Evolutionary conservation across 345 rosid species (phyloP).

Genomic region (Diplotaxis tenuifolia): DNA sequence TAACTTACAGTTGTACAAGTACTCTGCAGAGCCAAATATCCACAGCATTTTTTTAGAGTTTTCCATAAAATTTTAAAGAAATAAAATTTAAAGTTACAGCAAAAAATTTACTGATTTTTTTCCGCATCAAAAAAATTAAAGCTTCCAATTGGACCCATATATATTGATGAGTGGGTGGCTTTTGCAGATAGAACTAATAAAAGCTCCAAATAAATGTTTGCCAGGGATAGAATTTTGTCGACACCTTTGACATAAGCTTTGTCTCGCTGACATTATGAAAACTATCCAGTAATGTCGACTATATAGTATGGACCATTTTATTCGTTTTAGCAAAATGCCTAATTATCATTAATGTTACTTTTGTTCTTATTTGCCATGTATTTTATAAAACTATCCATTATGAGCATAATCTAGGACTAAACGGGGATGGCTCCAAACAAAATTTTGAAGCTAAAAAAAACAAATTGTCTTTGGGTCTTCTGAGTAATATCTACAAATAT

Average conservation of each 20-base stretch:
- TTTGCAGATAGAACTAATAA: slow-evolving; percentile 25
- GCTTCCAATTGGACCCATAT: too few species aligned
- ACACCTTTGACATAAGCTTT: slow-evolving; percentile 29
- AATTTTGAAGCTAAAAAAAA: neutral
- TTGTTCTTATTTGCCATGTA: neutral
- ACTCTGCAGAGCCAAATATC: too few species aligned
- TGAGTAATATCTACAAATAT: neutral
- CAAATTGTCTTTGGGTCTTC: neutral
- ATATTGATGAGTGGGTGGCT: slow-evolving; percentile 17
- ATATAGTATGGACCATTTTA: slow-evolving; percentile 18
- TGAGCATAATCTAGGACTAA: slow-evolving; percentile 8
- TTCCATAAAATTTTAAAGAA: too few species aligned
- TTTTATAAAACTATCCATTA: neutral
- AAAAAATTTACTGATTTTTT: too few species aligned
- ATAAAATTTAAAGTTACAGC: too few species aligned
- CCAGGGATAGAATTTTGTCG: slow-evolving; percentile 28
- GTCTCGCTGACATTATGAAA: slow-evolving; percentile 13
- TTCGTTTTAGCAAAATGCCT: slow-evolving; percentile 24
- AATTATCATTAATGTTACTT: slow-evolving; percentile 12
- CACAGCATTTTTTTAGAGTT: too few species aligned
- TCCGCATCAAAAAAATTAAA: too few species aligned
- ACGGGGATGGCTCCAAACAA: neutral
- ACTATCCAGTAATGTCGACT: neutral
- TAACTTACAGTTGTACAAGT: too few species aligned
- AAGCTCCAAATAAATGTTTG: neutral